phyloP scores from a whole-genome alignment of 345 rosid genomes.

The Brassica incana region DNA sequence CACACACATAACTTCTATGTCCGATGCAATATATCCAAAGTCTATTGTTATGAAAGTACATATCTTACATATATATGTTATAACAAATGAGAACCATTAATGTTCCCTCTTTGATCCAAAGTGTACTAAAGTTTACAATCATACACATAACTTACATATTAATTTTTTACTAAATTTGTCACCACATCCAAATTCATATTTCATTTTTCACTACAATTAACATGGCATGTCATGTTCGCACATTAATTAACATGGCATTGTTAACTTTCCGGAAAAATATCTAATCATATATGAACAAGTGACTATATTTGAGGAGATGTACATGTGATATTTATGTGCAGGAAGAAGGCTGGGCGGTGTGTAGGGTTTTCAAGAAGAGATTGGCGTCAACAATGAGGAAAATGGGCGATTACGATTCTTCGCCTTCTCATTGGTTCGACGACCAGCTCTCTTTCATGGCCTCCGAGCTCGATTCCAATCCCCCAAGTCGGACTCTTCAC shows the following conservation, averaged over 20 bases:
- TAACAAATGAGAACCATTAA: not conserved
- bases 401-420: conserved; percentile 54
- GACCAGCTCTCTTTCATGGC: conserved; percentile 66
- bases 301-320: not conserved
- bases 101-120: not conserved
- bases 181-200: not conserved
- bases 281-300: not conserved
- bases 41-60: not conserved
- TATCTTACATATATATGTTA: not conserved
- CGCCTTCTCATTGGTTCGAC: conserved; percentile 65
- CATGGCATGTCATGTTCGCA: not conserved
- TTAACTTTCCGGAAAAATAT: not conserved
- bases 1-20: not conserved
- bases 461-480: conserved; percentile 46
- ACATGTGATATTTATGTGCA: conserved; percentile 29
- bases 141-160: not conserved
- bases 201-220: not conserved
- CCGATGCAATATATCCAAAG: not conserved
- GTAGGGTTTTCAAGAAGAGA: conserved; percentile 89
- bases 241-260: not conserved
- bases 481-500: conserved; percentile 52
- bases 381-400: conserved; percentile 52
- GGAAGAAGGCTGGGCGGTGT: conserved; percentile 98
- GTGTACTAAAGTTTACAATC: not conserved
- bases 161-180: not conserved